Percentiles rank a stretch among this genome's conserved stretches.
phyloP scores from a whole-genome alignment of 2,329 filamentous ascomycete species.

The Aureobasidium sp. region DNA sequence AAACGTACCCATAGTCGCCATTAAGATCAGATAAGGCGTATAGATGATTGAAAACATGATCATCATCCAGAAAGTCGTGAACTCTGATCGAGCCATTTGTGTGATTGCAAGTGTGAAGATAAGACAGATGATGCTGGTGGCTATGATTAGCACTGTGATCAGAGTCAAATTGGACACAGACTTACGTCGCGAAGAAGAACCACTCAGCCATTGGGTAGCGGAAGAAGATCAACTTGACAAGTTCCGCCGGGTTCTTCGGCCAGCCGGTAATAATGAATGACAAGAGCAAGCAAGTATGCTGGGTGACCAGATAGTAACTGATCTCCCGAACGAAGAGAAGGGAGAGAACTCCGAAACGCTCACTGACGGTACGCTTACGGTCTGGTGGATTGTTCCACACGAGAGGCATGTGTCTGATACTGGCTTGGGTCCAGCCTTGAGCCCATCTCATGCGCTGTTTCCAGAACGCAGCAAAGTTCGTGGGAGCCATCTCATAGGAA shows the following conservation, averaged over 20 bases:
- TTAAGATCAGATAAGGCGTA: slow-evolving; percentile 36
- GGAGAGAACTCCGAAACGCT: slow-evolving; percentile 38
- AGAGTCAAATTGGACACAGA: slow-evolving; percentile 11
- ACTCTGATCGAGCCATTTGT: slow-evolving; percentile 37
- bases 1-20: slow-evolving; percentile 32
- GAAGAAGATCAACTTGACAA: slow-evolving; percentile 38
- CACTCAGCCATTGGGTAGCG: slow-evolving; percentile 41
- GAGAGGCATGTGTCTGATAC: slow-evolving; percentile 33
- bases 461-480: slow-evolving; percentile 37
- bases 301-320: slow-evolving; percentile 41
- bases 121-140: slow-evolving; percentile 29
- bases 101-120: slow-evolving; percentile 40
- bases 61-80: slow-evolving; percentile 34
- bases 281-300: slow-evolving; percentile 39
- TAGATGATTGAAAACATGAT: slow-evolving; percentile 35
- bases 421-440: slow-evolving; percentile 44
- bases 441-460: slow-evolving; percentile 44
- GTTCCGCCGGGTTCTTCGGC: slow-evolving; percentile 28
- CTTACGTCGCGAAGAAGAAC: slow-evolving; percentile 27
- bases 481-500: slow-evolving; percentile 42
- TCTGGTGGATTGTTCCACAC: slow-evolving; percentile 33
- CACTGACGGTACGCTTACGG: slow-evolving; percentile 28
- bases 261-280: slow-evolving; percentile 39
- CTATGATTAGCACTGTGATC: slow-evolving; percentile 19
- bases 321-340: slow-evolving; percentile 38